Percentiles rank a stretch among this genome's conserved stretches.
phyloP scores from a whole-genome alignment of 108 stramenopile genomes.

The Nitzschia sp. region DNA sequence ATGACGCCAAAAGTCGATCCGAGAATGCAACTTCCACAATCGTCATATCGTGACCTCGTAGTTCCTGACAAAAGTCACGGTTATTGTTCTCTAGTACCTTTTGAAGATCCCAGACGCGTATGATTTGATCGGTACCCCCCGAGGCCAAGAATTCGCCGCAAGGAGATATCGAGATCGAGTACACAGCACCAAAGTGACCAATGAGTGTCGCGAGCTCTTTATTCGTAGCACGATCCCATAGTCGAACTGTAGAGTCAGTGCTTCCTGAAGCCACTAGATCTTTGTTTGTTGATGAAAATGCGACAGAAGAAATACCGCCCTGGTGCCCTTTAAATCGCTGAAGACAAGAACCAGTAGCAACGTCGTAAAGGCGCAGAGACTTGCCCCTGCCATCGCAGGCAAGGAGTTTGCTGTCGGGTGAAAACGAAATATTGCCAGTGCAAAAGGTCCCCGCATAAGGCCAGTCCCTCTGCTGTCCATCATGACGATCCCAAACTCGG shows the following conservation, averaged over 20 bases:
- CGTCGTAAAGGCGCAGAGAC: background rate
- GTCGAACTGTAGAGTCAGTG: constrained; percentile 86
- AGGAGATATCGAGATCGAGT: constrained; percentile 7
- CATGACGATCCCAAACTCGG: constrained; percentile 9
- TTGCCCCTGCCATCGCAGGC: constrained; percentile 6
- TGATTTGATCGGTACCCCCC: constrained; percentile 7
- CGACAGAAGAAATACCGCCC: constrained; percentile 54
- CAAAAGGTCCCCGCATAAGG: background rate
- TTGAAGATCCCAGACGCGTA: constrained; percentile 15
- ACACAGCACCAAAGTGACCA: constrained; percentile 3
- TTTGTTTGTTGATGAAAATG: constrained; percentile 59
- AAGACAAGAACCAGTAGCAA: background rate
- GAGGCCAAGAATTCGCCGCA: constrained; percentile 17
- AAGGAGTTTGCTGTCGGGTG: constrained; percentile 5
- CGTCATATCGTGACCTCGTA: constrained; percentile 12
- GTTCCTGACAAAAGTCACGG: background rate
- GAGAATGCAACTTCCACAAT: constrained; percentile 14
- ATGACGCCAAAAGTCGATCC: background rate
- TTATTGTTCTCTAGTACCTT: background rate
- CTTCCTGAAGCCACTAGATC: constrained; percentile 76
- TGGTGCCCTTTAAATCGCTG: constrained; percentile 5
- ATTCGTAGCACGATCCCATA: constrained; percentile 72
- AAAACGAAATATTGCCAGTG: constrained; percentile 12
- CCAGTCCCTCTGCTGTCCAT: background rate
- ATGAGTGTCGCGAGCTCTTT: background rate